A percentile compares a stretch with the other conserved stretches of the same genome.
phyloP scores from a whole-genome alignment of 2,329 filamentous ascomycete genomes.

The Anisogramma anomala region DNA sequence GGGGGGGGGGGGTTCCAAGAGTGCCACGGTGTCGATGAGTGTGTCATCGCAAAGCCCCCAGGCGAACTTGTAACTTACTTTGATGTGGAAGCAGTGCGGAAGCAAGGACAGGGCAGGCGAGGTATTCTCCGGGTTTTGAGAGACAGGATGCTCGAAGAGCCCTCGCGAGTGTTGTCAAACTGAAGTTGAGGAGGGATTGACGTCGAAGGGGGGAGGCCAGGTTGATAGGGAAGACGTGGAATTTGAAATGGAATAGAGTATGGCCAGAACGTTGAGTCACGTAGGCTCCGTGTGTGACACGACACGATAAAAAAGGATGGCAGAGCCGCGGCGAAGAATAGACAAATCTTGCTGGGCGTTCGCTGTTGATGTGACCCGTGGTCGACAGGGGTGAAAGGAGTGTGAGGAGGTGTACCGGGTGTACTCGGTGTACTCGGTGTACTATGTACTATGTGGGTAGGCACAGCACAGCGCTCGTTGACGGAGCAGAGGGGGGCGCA shows the following conservation, averaged over 20 bases:
- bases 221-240: constrained; percentile 27
- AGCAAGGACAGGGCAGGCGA: constrained; percentile 18
- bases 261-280: constrained; percentile 12
- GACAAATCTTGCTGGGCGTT: constrained; percentile 14
- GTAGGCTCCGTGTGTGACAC: constrained; percentile 20
- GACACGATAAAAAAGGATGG: constrained; percentile 24
- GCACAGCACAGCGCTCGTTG: constrained; percentile 33
- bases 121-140: constrained; percentile 22
- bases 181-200: too few relatives aligned
- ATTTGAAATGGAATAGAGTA: constrained; percentile 18
- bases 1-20: constrained; percentile 21
- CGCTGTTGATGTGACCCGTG: constrained; percentile 20
- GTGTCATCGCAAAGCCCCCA: constrained; percentile 26
- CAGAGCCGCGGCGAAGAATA: constrained; percentile 23
- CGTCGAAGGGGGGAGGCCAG: constrained; percentile 12
- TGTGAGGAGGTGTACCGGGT: constrained; percentile 29
- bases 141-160: constrained; percentile 15
- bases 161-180: constrained; percentile 7
- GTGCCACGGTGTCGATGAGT: constrained; percentile 22
- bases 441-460: too few relatives aligned
- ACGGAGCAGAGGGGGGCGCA: constrained; percentile 19
- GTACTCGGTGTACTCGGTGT: constrained; percentile 9
- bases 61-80: constrained; percentile 29
- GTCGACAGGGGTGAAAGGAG: constrained; percentile 24
- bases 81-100: constrained; percentile 26